Evolutionary conservation across 495 filamentous ascomycete genomes (phyloP), one percentile per base, ranked within the genome.

Genomic region (Aspergillus affinis): DNA sequence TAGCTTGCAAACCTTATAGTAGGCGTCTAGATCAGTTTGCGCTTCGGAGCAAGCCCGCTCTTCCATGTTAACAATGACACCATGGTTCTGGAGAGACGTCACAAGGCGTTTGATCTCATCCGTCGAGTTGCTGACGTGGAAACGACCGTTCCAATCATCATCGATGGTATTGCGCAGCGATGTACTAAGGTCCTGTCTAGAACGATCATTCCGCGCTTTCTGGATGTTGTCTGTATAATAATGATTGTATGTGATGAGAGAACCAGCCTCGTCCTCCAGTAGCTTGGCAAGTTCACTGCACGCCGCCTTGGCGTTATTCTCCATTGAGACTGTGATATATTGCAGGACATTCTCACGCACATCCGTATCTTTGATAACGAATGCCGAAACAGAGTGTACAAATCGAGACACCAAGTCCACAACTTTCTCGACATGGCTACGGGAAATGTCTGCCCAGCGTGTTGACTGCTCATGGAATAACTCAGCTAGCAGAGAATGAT

Each of bases 231-330:
- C 69, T 0, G 69, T 78, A 53, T 77, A 82, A 32, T 78, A 78
- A 49, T 78, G 75, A 51, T 80, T 81, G 60, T 81, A 81, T 1
- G 77, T 82, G 27, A 80, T 75, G 0, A 76, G 77, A 47, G 72
- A 69, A 9, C 65, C 67, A 48, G 69, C 56, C 23, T 77, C 74
- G 51, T 82, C 82, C 18, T 71, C 59, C 6, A 84, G 65, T 6
- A 84, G 61, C 44, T 65, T 66, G 15, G 60, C 64, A 12, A 85
- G 65, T 60, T 82, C 70, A 0, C 59, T 30, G 9, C 64, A 59
- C 8, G 75, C 61, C 0, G 26, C 45, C 48, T 74, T 61, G 17
- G 62, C 23, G 19, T 76, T 69, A 12, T 48, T 47, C 2, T 71
- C 51, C 2, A 72, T n/a, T 0, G 47, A 17, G 20, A 0, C 36